Percentiles rank a stretch among this genome's conserved stretches.
Evolutionary conservation across 495 filamentous ascomycete species (phyloP).

Genomic region (Parmelia sp.): DNA sequence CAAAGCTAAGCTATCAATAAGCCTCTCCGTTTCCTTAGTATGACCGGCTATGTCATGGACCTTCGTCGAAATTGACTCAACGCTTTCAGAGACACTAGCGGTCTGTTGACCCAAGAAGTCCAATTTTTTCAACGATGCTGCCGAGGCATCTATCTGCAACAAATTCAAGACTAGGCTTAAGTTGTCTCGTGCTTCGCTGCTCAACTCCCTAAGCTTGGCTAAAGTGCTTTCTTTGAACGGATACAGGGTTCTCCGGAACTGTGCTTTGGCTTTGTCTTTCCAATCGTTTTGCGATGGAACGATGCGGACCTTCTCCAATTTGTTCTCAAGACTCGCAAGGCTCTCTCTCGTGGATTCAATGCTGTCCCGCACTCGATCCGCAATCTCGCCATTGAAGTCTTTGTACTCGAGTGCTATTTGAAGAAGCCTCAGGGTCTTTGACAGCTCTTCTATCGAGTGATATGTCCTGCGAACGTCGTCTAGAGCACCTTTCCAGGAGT

Average conservation of each 20-base stretch:
- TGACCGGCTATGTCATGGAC: neutral
- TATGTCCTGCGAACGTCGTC: neutral
- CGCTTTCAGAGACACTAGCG: neutral
- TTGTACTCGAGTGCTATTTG: neutral
- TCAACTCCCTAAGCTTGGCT: conserved; percentile 1
- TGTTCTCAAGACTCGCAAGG: neutral
- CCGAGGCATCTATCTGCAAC: neutral
- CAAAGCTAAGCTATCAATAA: neutral
- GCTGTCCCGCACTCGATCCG: neutral
- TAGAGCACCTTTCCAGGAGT: neutral
- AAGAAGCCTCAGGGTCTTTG: neutral
- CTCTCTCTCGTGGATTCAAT: neutral
- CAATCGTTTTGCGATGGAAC: neutral
- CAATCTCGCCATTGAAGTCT: neutral
- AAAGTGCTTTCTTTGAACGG: conserved; percentile 4
- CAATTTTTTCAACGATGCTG: neutral
- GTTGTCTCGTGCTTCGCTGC: neutral
- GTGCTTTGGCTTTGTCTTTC: conserved; percentile 4
- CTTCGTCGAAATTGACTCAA: neutral
- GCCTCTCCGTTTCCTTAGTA: neutral
- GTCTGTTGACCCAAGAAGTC: neutral
- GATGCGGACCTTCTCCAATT: neutral
- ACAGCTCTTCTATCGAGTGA: neutral
- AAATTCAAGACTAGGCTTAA: neutral
- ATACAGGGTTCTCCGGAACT: neutral